Base-by-base conservation (phyloP, 163 green algal species). In the Botryococcus braunii region DNA sequence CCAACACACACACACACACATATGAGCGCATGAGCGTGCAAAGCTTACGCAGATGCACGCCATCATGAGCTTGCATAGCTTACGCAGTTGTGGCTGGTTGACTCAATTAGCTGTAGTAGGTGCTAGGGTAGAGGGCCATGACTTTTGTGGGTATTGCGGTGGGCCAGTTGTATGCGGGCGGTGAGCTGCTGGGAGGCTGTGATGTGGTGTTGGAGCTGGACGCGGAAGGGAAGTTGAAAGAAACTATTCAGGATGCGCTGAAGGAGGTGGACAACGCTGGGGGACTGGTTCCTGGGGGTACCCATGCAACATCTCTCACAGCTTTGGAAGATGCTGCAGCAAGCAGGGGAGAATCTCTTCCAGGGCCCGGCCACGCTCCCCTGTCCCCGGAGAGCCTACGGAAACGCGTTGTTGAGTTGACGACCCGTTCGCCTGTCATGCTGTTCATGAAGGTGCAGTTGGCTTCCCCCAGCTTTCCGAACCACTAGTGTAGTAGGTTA, bases 141-240 rank as follows among this genome's bases (percentile, higher is more conserved):
- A 55, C 46, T 23, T 27, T 55, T 23, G 17, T 55, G 46, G 46
- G 46, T 23, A 55, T 27, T 55, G 46, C 17, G 17, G 17, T 55
- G 46, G 17, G 35, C 95, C 86, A 93, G 78, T 68, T 94, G 55
- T 94, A 89, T 55, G 84, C 89, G 7, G 79, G 89, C 29, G 89
- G 89, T 21, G 89, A 97, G 85, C 73, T 97, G 38, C 34, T 97
- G 56, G 92, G 92, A 0, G 92, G 92, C 4, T 95, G 88, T 68
- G 92, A 97, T 77, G 96, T 97, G 27, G 76, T 97, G 23, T 57
- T 88, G 66, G 86, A 97, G 73, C 91, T 97, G 86, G 55, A 79
- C 21, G 69, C 74, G 29, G 77, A 52, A 11, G 89, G 88, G 4
- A 78, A 88, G 62, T 71, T 96, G 27, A 76, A 39, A 25, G 52